Base-by-base conservation (phyloP, 2,329 filamentous ascomycete genomes). In the Verticillium tricorpus region DNA sequence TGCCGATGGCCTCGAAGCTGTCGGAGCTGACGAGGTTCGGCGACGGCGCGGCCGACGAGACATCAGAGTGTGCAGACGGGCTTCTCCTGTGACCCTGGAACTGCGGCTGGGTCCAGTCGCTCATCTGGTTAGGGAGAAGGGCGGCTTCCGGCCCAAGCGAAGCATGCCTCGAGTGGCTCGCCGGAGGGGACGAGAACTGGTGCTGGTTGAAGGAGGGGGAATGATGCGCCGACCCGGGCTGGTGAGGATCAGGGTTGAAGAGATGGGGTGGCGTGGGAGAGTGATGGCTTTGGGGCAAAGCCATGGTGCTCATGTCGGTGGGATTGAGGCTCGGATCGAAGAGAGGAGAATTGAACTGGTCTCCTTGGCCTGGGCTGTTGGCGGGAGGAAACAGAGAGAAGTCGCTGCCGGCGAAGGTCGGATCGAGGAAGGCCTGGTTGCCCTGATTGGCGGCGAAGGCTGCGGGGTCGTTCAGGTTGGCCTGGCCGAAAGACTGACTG, bases 61-160 rank as follows among this genome's bases (percentile, higher is more conserved):
- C 89, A 67, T 97, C 94, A 2, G 93, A 97, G 70, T 89, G 92
- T 68, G 97, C 94, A n/a, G 93, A 97, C 1, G 92, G 91, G 40
- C 86, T 88, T 70, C 93, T 87, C 68, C 93, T 85, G 72, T 97
- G 94, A n/a, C 85, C 82, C 67, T 91, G 89, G 71, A 96, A 97
- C 63, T 85, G 82, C 15, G 79, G 75, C 61, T 81, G 80, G 52
- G 68, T 80, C 84, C 84, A 87, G 63, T 86, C 83, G 60, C 68
- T 69, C 57, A 81, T 67, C 66, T 85, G 83, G n/a, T 75, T 77
- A 2, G 78, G 79, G 32, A 85, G 73, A n/a, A 86, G 73, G 1
- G 85, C 84, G 6, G 83, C 81, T 69, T 85, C 82, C 2, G 84
- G 84, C 1, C 82, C 82, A 2, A 87, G 77, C 4, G 85, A 87